Conservation (phyloP, 73 alveolate species). For the Paramecium tetraurelia region DNA sequence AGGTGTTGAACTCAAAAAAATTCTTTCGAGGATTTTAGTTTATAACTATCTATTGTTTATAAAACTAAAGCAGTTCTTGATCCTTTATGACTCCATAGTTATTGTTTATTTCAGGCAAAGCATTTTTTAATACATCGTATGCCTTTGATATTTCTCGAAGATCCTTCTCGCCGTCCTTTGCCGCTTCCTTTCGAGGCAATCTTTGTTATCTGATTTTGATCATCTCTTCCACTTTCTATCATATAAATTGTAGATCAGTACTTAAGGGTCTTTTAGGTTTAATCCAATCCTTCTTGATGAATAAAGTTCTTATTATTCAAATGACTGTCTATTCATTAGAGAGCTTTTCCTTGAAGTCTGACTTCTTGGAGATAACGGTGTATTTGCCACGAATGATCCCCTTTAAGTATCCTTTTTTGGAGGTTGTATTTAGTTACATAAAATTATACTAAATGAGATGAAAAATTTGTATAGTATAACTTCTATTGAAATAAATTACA, state of each 20-base stretch:
- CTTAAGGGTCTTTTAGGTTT: conserved; percentile 17
- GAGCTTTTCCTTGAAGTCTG: conserved; percentile 29
- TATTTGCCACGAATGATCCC: background rate
- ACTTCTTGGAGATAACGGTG: background rate
- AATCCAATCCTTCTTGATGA: background rate
- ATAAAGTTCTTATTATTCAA: background rate
- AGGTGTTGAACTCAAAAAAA: conserved; percentile 41
- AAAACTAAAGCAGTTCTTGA: background rate
- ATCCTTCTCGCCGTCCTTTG: conserved; percentile 1
- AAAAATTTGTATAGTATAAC: background rate
- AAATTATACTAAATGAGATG: background rate
- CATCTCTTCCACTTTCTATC: conserved; percentile 11
- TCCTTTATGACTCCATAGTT: background rate
- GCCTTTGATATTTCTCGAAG: conserved; percentile 24
- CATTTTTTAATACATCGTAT: conserved; percentile 15
- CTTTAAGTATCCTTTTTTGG: background rate
- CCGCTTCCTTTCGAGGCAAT: background rate
- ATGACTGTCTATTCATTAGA: background rate
- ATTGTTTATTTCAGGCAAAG: background rate
- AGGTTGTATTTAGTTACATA: background rate
- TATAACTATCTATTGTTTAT: background rate
- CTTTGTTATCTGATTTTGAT: background rate
- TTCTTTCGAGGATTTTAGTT: conserved; percentile 2
- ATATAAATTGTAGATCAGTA: background rate
- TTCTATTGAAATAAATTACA: background rate